These are phyloP conservation scores for Durio zibethinus DNA, from an alignment of 345 rosid genomes.

Conservation along the genomic window DNA sequence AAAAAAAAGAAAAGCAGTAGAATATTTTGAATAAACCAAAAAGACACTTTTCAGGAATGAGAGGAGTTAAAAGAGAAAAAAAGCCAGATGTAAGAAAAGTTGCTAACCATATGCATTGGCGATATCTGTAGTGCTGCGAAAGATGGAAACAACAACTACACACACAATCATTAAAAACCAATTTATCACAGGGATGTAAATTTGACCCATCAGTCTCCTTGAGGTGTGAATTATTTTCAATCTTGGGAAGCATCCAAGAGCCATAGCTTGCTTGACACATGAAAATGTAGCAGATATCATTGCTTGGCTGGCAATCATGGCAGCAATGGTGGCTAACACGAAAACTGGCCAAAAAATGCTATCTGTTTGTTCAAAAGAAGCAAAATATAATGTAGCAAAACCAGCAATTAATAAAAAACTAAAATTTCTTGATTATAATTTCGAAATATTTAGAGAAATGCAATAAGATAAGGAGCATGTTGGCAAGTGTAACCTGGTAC, in stretches of 20 bases:
- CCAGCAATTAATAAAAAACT: not conserved
- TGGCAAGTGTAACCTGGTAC: constrained; percentile 64
- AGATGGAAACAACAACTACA: constrained; percentile 76
- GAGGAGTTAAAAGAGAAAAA: constrained; percentile 1
- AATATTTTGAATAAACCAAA: constrained; percentile 2
- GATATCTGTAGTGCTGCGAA: constrained; percentile 82
- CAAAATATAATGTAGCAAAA: constrained; percentile 13
- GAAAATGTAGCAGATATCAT: constrained; percentile 99
- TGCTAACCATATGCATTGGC: constrained; percentile 92
- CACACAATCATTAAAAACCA: constrained; percentile 96
- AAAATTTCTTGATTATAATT: not conserved
- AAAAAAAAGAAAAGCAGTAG: not conserved
- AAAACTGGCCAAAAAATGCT: constrained; percentile 92
- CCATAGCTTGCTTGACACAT: constrained; percentile 92
- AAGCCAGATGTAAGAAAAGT: not conserved
- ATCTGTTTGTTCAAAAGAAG: constrained; percentile 39
- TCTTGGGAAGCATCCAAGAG: constrained; percentile 97
- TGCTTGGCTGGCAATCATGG: constrained; percentile 98
- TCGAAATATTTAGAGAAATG: not conserved
- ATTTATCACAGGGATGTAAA: constrained; percentile 85
- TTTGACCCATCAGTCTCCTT: constrained; percentile 78
- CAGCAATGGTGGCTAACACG: constrained; percentile 76
- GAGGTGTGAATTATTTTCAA: constrained; percentile 95
- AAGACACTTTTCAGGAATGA: not conserved
- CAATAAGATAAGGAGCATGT: not conserved